Evolutionary conservation across 768 basidiomycete species (phyloP).

Genomic region (Bullera alba): DNA sequence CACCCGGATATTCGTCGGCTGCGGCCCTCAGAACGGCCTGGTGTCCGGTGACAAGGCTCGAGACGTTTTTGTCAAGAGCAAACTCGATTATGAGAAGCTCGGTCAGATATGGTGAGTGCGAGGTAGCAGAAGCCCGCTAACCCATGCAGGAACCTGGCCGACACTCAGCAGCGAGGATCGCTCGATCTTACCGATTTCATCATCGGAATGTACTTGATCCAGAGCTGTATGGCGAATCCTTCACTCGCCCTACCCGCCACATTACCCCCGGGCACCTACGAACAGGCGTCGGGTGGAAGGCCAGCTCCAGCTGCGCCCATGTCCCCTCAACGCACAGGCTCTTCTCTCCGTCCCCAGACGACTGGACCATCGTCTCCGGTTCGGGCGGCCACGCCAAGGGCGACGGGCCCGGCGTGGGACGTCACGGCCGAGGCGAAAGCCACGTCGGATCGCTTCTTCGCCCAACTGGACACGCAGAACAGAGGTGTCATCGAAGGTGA

Average conservation of each 20-base stretch:
- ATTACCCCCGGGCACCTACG: constrained; percentile 77
- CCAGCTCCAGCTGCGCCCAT: constrained; percentile 30
- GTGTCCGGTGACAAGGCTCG: constrained; percentile 78
- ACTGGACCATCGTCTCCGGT: constrained; percentile 25
- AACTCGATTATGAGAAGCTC: constrained; percentile 75
- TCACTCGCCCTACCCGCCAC: constrained; percentile 63
- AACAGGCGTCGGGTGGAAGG: constrained; percentile 56
- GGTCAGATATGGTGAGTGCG: constrained; percentile 80
- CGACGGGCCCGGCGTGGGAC: constrained; percentile 58
- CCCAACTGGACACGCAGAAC: constrained; percentile 65
- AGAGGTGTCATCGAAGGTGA: constrained; percentile 84
- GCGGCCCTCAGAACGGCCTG: constrained; percentile 67
- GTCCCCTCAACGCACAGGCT: constrained; percentile 26
- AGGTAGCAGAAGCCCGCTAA: not conserved
- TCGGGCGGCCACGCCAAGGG: constrained; percentile 53
- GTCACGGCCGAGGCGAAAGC: constrained; percentile 74
- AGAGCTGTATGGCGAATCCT: constrained; percentile 76
- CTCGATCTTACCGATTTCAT: constrained; percentile 88
- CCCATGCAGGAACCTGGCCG: constrained; percentile 72
- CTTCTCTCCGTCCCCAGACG: constrained; percentile 37
- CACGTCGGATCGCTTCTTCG: constrained; percentile 69
- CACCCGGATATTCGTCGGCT: constrained; percentile 64
- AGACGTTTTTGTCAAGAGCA: constrained; percentile 84
- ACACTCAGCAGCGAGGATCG: constrained; percentile 81
- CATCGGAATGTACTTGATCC: constrained; percentile 93